A percentile compares a stretch with the other conserved stretches of the same genome.
These are phyloP conservation scores for Aspergillus cejpii DNA, from an alignment of 2,329 filamentous ascomycete species.

Conservation along the genomic window DNA sequence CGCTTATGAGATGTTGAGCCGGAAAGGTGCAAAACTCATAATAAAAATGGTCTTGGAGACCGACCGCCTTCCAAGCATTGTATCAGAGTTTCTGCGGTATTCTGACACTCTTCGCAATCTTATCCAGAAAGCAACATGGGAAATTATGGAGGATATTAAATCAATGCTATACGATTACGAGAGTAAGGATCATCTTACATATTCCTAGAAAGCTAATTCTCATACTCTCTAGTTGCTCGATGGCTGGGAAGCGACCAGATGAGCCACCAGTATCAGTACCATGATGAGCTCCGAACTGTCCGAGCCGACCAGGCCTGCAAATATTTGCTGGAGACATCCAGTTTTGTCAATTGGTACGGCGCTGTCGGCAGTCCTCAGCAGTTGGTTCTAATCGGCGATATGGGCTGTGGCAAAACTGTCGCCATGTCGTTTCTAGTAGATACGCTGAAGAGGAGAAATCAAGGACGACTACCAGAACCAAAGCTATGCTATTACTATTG, in stretches of 20 bases:
- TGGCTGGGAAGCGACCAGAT: constrained; percentile 15
- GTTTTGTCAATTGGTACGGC: constrained; percentile 14
- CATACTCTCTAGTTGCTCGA: constrained; percentile 8
- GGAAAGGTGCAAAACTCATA: constrained; percentile 18
- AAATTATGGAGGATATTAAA: constrained; percentile 22
- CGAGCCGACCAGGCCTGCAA: constrained; percentile 14
- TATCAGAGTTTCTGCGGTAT: constrained; percentile 23
- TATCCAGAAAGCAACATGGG: constrained; percentile 20
- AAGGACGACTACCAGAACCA: constrained; percentile 12
- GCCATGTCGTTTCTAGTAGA: constrained; percentile 15
- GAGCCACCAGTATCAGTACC: constrained; percentile 9
- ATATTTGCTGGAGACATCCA: constrained; percentile 10
- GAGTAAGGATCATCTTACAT: constrained; percentile 15
- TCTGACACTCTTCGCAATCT: constrained; percentile 22
- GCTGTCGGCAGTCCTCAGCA: constrained; percentile 7
- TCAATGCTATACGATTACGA: constrained; percentile 21
- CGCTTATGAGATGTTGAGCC: constrained; percentile 20
- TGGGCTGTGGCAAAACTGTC: constrained; percentile 18
- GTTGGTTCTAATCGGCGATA: constrained; percentile 14
- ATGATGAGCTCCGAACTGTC: constrained; percentile 8
- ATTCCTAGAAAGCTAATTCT: constrained; percentile 1
- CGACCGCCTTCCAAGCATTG: constrained; percentile 19
- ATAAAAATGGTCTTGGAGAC: constrained; percentile 20
- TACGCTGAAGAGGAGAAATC: constrained; percentile 11
- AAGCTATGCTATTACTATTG: constrained; percentile 29